These are phyloP conservation scores for Styphnolobium japonicum DNA, from an alignment of 306 rosid species.

Conservation along the genomic window DNA sequence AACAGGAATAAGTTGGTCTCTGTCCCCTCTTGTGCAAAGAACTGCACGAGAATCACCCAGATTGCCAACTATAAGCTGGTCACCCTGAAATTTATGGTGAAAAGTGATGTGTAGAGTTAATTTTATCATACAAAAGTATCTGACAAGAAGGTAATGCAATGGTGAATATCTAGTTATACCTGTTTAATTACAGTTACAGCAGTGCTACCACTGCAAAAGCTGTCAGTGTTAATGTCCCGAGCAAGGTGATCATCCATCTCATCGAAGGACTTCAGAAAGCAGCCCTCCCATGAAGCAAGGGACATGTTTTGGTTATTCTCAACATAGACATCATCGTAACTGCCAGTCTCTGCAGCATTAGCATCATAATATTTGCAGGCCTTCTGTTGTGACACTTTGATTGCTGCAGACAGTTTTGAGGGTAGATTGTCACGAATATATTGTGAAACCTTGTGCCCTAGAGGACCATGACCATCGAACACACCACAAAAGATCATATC, in stretches of 20 bases:
- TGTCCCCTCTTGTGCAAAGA: constrained; percentile 73
- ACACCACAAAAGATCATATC: constrained; percentile 76
- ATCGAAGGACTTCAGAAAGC: constrained; percentile 54
- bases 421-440: constrained; percentile 67
- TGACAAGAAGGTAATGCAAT: background rate
- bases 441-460: constrained; percentile 73
- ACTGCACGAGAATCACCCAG: constrained; percentile 95
- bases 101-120: constrained; percentile 1
- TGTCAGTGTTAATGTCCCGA: constrained; percentile 53
- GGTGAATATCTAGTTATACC: constrained; percentile 41
- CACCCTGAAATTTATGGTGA: constrained; percentile 52
- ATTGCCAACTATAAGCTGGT: constrained; percentile 67
- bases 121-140: background rate
- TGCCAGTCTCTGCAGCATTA: background rate
- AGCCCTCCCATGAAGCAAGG: constrained; percentile 73
- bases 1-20: constrained; percentile 53
- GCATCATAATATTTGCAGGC: constrained; percentile 21
- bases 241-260: constrained; percentile 69
- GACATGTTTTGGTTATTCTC: constrained; percentile 18
- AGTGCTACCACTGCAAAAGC: constrained; percentile 87
- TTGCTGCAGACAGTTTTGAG: constrained; percentile 60
- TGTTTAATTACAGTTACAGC: constrained; percentile 79
- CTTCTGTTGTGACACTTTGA: constrained; percentile 49
- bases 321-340: constrained; percentile 2
- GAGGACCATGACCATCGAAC: constrained; percentile 96